Conservation (phyloP, 2,329 filamentous ascomycete genomes). For the Colletotrichum plurivorum region DNA sequence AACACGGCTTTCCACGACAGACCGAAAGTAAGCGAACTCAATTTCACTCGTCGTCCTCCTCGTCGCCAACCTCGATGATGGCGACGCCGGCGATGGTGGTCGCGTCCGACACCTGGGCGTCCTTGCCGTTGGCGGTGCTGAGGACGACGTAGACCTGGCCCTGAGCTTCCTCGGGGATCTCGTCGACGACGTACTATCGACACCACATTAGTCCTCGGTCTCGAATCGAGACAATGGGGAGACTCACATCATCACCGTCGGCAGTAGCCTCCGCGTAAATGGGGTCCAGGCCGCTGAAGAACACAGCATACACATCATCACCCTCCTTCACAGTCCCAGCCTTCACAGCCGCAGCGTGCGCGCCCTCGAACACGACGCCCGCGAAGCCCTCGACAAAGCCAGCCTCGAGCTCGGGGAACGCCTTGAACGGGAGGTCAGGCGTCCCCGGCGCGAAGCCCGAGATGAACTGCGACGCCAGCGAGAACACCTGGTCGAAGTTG, state of each 20-base stretch:
- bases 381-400: constrained; percentile 44
- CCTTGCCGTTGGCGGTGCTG: constrained; percentile 51
- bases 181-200: constrained; percentile 41
- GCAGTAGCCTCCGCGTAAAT: constrained; percentile 38
- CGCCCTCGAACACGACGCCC: constrained; percentile 45
- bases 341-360: constrained; percentile 39
- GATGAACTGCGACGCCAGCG: constrained; percentile 76
- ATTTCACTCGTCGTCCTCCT: not conserved
- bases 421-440: constrained; percentile 69
- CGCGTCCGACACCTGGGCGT: constrained; percentile 49
- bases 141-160: constrained; percentile 59
- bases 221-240: constrained; percentile 28
- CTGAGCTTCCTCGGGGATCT: constrained; percentile 47
- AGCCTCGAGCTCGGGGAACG: constrained; percentile 65
- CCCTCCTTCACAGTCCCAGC: constrained; percentile 27
- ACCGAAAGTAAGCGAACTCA: not conserved
- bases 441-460: constrained; percentile 68
- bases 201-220: constrained; percentile 34
- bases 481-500: constrained; percentile 71
- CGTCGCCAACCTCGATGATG: constrained; percentile 48
- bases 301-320: constrained; percentile 49
- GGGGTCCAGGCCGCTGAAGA: constrained; percentile 48
- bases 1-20: not conserved
- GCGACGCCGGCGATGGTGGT: constrained; percentile 56
- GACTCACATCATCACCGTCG: constrained; percentile 38